phyloP scores from a whole-genome alignment of 78 protist genomes.

The Bigelowiella natans region DNA sequence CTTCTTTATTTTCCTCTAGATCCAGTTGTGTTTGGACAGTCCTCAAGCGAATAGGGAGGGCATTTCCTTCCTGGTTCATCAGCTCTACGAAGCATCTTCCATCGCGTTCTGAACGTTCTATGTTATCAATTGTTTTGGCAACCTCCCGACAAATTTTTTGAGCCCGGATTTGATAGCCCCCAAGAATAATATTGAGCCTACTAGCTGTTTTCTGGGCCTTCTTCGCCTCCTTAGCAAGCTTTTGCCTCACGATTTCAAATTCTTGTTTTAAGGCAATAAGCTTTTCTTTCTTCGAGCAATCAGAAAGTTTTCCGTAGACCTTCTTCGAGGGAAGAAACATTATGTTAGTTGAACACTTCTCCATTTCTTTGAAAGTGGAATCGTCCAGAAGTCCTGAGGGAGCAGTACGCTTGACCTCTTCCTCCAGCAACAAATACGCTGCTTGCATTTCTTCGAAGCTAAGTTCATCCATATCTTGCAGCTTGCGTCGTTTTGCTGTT shows the following conservation, averaged over 20 bases:
- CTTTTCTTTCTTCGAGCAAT: background rate
- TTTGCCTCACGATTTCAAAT: background rate
- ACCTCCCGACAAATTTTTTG: background rate
- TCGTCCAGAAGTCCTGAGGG: background rate
- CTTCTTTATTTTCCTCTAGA: background rate
- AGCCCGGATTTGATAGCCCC: background rate
- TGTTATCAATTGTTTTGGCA: background rate
- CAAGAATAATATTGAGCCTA: background rate
- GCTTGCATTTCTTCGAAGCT: background rate
- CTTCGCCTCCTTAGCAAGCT: background rate
- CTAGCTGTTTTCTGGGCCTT: background rate
- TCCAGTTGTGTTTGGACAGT: background rate
- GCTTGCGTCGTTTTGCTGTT: background rate
- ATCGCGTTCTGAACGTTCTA: background rate
- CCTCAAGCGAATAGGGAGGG: background rate
- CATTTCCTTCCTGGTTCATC: background rate
- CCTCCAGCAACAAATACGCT: background rate
- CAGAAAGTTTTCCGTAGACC: background rate
- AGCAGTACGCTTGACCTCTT: background rate
- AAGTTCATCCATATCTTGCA: background rate
- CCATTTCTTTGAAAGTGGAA: no score
- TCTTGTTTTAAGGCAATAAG: background rate
- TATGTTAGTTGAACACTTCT: background rate
- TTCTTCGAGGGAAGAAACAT: conserved; percentile 5
- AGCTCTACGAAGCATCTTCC: background rate